Conservation (phyloP, 192 early-diverging fungal genomes). For the Linderina pennispora region DNA sequence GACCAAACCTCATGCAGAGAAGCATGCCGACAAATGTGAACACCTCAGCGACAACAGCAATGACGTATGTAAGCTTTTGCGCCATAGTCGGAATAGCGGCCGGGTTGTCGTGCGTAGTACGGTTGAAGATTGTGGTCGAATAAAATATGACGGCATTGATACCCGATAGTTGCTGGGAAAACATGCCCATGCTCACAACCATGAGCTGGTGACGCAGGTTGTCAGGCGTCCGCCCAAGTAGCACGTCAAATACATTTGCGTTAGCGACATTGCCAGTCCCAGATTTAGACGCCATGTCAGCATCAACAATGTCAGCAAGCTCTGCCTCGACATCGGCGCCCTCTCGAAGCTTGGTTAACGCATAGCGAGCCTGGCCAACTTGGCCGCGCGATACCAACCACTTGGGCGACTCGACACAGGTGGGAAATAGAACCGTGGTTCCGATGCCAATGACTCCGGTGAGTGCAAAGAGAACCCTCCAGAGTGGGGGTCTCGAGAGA, state of each 20-base stretch:
- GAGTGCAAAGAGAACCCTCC: constrained; percentile 63
- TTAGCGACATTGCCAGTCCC: no score
- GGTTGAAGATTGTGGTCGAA: constrained; percentile 65
- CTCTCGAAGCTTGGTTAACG: constrained; percentile 49
- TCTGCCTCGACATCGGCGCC: constrained; percentile 47
- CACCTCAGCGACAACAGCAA: constrained; percentile 17
- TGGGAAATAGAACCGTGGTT: constrained; percentile 42
- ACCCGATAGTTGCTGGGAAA: constrained; percentile 72
- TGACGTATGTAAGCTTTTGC: constrained; percentile 19
- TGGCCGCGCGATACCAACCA: constrained; percentile 56
- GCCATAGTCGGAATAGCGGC: constrained; percentile 29
- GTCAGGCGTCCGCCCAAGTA: constrained; percentile 48
- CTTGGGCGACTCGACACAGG: constrained; percentile 71
- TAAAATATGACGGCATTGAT: constrained; percentile 82
- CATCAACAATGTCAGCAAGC: constrained; percentile 51
- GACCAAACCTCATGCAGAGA: constrained; percentile 60
- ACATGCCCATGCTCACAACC: constrained; percentile 52
- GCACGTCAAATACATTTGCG: constrained; percentile 41
- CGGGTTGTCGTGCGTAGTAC: neutral
- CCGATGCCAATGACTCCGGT: constrained; percentile 51
- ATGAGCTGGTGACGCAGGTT: constrained; percentile 56
- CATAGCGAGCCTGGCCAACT: constrained; percentile 38
- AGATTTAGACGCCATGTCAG: no score
- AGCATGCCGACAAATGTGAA: constrained; percentile 20
- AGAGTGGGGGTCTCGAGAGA: constrained; percentile 52